Conservation (phyloP, 257 asterid genomes). For the Gynochthodes officinalis region DNA sequence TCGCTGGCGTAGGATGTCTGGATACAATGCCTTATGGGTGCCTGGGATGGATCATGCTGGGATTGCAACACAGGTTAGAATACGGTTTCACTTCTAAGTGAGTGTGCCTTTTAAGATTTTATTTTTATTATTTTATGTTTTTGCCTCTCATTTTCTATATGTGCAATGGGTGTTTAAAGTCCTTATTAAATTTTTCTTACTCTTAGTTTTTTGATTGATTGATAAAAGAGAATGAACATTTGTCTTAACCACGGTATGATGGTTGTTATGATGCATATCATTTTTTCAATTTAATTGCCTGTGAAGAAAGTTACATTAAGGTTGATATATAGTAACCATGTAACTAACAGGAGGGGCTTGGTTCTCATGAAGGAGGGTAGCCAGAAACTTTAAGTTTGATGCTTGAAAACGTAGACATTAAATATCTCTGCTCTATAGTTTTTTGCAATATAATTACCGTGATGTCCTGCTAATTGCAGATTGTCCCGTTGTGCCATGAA, state of each 20-base stretch:
- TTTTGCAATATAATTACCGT: too few relatives aligned
- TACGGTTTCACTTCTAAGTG: neutral
- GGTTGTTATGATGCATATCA: neutral
- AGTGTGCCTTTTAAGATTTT: neutral
- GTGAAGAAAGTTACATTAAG: neutral
- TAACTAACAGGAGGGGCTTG: neutral
- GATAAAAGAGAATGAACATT: neutral
- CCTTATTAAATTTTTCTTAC: neutral
- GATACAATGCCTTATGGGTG: conserved; percentile 87
- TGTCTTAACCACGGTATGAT: neutral
- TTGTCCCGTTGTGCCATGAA: neutral
- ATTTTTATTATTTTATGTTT: too few relatives aligned
- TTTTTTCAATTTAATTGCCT: neutral
- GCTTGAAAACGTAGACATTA: neutral
- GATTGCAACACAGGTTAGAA: conserved; percentile 87
- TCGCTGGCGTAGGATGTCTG: conserved; percentile 98
- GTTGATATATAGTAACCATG: neutral
- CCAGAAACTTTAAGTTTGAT: neutral
- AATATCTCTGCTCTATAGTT: neutral
- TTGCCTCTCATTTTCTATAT: too few relatives aligned
- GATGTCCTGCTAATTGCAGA: neutral
- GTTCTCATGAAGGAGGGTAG: neutral
- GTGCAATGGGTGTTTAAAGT: neutral
- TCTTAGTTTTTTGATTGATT: neutral
- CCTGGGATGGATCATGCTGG: conserved; percentile 99